Evolutionary conservation across 495 filamentous ascomycete species (phyloP).

Genomic region (Tetracladium marchalianum): DNA sequence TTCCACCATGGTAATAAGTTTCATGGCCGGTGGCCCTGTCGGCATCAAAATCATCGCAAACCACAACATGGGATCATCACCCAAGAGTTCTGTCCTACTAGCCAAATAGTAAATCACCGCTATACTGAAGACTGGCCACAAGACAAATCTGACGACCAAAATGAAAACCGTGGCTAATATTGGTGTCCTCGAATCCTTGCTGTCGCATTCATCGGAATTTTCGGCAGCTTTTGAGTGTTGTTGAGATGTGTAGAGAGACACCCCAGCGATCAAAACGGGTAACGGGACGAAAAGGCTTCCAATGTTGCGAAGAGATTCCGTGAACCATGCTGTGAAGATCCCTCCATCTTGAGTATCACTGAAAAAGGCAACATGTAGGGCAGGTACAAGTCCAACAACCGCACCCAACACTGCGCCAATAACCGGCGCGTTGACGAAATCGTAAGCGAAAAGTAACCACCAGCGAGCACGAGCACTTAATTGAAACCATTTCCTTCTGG

Average conservation of each 20-base stretch:
- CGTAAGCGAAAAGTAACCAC: conserved; percentile 33
- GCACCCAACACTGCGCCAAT: conserved; percentile 54
- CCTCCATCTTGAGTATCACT: conserved; percentile 51
- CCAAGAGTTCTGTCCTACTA: conserved; percentile 42
- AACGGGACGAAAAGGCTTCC: conserved; percentile 62
- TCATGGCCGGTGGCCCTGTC: conserved; percentile 60
- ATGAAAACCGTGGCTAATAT: conserved; percentile 42
- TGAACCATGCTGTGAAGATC: conserved; percentile 63
- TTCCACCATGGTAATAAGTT: conserved; percentile 56
- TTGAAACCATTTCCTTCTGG: conserved; percentile 25
- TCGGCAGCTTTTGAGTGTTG: conserved; percentile 40
- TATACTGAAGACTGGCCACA: conserved; percentile 56
- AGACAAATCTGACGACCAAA: conserved; percentile 49
- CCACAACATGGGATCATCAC: conserved; percentile 62
- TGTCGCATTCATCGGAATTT: conserved; percentile 23
- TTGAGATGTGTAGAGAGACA: conserved; percentile 48
- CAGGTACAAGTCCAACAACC: conserved; percentile 51
- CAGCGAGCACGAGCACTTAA: conserved; percentile 28
- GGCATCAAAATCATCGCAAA: conserved; percentile 75
- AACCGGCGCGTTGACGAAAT: conserved; percentile 55
- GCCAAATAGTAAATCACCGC: conserved; percentile 52
- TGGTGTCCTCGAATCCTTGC: conserved; percentile 27
- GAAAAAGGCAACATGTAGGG: conserved; percentile 60
- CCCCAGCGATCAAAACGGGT: conserved; percentile 64
- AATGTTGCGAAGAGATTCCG: conserved; percentile 52